A percentile compares a stretch with the other conserved stretches of the same genome.
These are phyloP conservation scores for Trifolium repens DNA, from an alignment of 306 rosid species.

Conservation along the genomic window DNA sequence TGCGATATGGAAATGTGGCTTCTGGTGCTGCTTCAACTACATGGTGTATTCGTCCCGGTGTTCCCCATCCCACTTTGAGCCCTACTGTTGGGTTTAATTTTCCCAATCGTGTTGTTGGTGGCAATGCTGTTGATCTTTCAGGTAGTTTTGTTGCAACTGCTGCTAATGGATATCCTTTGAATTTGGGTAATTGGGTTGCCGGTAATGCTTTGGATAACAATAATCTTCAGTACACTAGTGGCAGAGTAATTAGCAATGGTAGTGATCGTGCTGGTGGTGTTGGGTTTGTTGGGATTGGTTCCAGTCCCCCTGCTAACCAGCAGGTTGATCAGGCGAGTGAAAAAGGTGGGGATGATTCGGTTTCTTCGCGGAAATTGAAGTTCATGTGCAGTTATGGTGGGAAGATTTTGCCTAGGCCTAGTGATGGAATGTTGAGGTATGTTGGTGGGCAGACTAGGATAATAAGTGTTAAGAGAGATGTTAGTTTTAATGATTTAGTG, in stretches of 20 bases:
- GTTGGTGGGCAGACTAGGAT: conserved; percentile 95
- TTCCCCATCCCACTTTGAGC: conserved; percentile 50
- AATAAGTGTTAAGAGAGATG: conserved; percentile 73
- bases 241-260: conserved; percentile 47
- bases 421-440: conserved; percentile 91
- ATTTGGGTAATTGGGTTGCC: conserved; percentile 52
- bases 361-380: conserved; percentile 65
- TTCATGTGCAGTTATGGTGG: conserved; percentile 91
- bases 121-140: conserved; percentile 58
- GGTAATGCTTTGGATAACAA: conserved; percentile 51
- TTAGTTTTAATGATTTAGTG: conserved; percentile 64
- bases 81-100: conserved; percentile 58
- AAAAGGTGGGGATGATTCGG: conserved; percentile 69
- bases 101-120: conserved; percentile 48
- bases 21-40: conserved; percentile 50
- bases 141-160: conserved; percentile 40
- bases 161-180: conserved; percentile 50
- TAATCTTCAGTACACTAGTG: conserved; percentile 32
- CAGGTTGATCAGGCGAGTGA: conserved; percentile 58
- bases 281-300: conserved; percentile 43
- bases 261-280: conserved; percentile 45
- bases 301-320: conserved; percentile 41
- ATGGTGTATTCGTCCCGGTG: conserved; percentile 60
- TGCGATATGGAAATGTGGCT: conserved; percentile 67
- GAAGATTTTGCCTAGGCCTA: conserved; percentile 85